Evolutionary conservation across 1,139 yeast species (phyloP).

Genomic region (Diutina rugosa): DNA sequence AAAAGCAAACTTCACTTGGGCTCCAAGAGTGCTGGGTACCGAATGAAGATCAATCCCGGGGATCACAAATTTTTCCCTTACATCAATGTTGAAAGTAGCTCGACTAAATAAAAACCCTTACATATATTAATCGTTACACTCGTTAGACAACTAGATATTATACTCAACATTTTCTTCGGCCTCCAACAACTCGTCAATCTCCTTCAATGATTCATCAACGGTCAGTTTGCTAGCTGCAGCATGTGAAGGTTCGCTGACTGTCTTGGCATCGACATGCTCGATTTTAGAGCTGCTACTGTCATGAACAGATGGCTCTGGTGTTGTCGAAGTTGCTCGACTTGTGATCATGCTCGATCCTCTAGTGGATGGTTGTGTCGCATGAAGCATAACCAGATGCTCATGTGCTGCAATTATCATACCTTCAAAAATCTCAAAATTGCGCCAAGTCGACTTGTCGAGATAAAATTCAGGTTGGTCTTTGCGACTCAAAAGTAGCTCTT

Average conservation of each 20-base stretch:
- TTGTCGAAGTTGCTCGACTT: not conserved
- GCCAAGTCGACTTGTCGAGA: slow-evolving; percentile 32
- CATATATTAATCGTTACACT: not conserved
- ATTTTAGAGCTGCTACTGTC: not conserved
- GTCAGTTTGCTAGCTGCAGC: slow-evolving; percentile 2
- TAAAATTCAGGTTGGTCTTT: slow-evolving; percentile 16
- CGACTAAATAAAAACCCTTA: not conserved
- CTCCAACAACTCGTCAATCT: slow-evolving; percentile 24
- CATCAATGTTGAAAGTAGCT: not conserved
- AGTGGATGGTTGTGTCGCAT: not conserved
- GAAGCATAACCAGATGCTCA: not conserved
- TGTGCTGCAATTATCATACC: slow-evolving; percentile 13
- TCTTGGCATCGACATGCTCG: slow-evolving; percentile 4
- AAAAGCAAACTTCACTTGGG: not conserved
- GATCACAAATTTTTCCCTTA: not conserved
- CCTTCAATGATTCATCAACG: slow-evolving; percentile 5
- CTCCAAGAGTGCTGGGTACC: not conserved
- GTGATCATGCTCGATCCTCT: not conserved
- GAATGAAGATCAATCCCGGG: not conserved
- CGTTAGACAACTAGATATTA: slow-evolving; percentile 12
- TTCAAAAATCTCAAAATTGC: slow-evolving; percentile 34
- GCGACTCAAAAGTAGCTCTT: slow-evolving; percentile 6
- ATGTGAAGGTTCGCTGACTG: slow-evolving; percentile 2
- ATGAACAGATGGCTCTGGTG: not conserved
- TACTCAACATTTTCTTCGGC: slow-evolving; percentile 31